phyloP scores from a whole-genome alignment of 2,329 filamentous ascomycete genomes.

The Fusarium heterosporum region DNA sequence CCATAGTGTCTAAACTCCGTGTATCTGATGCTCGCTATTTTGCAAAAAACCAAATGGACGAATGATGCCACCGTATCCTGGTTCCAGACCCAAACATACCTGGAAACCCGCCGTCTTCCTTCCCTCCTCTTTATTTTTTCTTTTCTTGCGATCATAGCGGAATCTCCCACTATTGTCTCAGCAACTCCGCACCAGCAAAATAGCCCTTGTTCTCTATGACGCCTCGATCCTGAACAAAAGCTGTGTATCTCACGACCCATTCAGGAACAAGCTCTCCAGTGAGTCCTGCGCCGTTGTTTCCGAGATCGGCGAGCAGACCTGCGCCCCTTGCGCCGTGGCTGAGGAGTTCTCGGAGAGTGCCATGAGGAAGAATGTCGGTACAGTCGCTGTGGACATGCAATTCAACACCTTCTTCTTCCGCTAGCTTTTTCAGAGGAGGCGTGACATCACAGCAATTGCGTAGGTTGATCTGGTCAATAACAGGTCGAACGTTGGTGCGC shows the following conservation, averaged over 20 bases:
- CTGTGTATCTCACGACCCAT: constrained; percentile 98
- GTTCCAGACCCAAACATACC: constrained; percentile 30
- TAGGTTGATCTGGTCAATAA: constrained; percentile 95
- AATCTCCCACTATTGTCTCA: constrained; percentile 50
- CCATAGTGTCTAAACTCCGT: constrained; percentile 46
- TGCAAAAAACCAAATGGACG: constrained; percentile 43
- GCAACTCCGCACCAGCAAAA: constrained; percentile 85
- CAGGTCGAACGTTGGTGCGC: constrained; percentile 76
- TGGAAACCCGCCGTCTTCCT: constrained; percentile 5
- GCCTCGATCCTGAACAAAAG: constrained; percentile 90
- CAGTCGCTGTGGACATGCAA: constrained; percentile 94
- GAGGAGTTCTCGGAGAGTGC: constrained; percentile 85
- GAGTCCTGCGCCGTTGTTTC: constrained; percentile 67
- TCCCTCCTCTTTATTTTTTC: constrained; percentile 5
- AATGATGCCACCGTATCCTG: constrained; percentile 33
- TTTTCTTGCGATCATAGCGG: neutral
- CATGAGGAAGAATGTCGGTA: constrained; percentile 87
- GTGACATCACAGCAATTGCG: constrained; percentile 97
- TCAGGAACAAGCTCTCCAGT: constrained; percentile 84
- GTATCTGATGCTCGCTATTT: constrained; percentile 52
- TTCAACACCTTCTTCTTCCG: constrained; percentile 86
- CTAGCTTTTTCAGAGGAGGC: constrained; percentile 83
- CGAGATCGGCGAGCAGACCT: constrained; percentile 76
- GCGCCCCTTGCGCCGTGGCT: constrained; percentile 78
- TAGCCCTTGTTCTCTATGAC: constrained; percentile 99